These are phyloP conservation scores for Cladosporium sp. DNA, from an alignment of 2,329 filamentous ascomycete genomes.

Conservation along the genomic window DNA sequence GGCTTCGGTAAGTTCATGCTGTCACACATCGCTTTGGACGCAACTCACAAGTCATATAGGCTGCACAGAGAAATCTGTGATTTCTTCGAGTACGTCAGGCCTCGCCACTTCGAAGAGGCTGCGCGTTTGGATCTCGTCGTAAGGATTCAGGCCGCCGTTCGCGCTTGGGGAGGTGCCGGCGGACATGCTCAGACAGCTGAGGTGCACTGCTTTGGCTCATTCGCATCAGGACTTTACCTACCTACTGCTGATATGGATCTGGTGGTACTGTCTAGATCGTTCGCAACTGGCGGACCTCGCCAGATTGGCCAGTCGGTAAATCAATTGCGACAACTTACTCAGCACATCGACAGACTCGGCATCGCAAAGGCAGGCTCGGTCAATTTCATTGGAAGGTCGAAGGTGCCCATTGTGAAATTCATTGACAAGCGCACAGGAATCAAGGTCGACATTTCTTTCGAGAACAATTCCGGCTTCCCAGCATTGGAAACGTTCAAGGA, in stretches of 20 bases:
- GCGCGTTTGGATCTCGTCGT: constrained; percentile 70
- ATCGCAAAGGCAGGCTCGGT: constrained; percentile 54
- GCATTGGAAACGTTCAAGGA: constrained; percentile 75
- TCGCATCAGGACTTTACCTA: constrained; percentile 70
- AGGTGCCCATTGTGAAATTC: constrained; percentile 90
- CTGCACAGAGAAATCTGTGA: constrained; percentile 86
- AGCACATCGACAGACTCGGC: constrained; percentile 52
- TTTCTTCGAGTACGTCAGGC: constrained; percentile 81
- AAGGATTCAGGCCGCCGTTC: constrained; percentile 60
- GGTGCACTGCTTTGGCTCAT: constrained; percentile 85
- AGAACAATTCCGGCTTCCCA: constrained; percentile 76
- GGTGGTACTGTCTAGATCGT: constrained; percentile 61
- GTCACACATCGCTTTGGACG: neutral
- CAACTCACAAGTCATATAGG: constrained; percentile 41
- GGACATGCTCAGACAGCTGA: constrained; percentile 46
- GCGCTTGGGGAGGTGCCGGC: constrained; percentile 26
- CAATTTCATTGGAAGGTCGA: constrained; percentile 49
- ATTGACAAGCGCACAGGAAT: constrained; percentile 72
- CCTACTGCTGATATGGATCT: constrained; percentile 90
- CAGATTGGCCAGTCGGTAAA: constrained; percentile 42
- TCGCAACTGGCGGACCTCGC: neutral
- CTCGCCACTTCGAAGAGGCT: constrained; percentile 69
- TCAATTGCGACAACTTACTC: constrained; percentile 59
- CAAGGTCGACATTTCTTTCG: constrained; percentile 89
- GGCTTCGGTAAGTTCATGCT: constrained; percentile 21